Base-by-base conservation (phyloP, 257 asterid genomes). In the Prunella vulgaris region DNA sequence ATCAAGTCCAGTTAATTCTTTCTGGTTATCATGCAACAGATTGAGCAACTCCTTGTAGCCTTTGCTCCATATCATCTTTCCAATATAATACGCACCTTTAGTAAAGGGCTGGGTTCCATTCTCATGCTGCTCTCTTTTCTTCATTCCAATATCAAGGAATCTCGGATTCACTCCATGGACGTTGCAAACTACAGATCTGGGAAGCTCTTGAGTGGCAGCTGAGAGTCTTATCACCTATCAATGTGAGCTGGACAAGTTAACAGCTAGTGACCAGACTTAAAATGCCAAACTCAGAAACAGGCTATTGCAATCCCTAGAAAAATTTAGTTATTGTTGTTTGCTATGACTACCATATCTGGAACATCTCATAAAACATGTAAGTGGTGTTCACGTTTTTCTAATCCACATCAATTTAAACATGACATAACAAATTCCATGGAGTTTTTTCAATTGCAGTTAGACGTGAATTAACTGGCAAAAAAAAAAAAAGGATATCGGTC, bases 161-260 rank as follows among this genome's bases (percentile, higher is more conserved):
- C 81, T 87, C 0, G 99, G 99, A 73, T 91, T 94, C 40, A 94
- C 99, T 32, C 99, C 99, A 53, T 91, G 97, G 81, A 94, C 93
- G 69, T 94, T 91, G 85, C 97, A 94, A 73, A 94, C 73, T 62
- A 89, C 80, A 37, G 99, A 94, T 73, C 97, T 84, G 0, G 97
- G 98, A 75, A 94, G 96, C 15, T 94, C 96, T 85, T 94, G 99
- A 56, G 99, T 94, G 24, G 99, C 99, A 53, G 95, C 99, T 59
- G 99, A 94, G 77, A 94, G 80, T 79, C 99, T 84, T 73, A 91
- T 94, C 71, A 94, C 99, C 99, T 93, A 77, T 56, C 77, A 80
- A 73, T 42, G 53, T 54, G 71, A 58, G 68, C 42, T 60, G 53
- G 44, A 48, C 52, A 66, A 27, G 53, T 75, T 69, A 80, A 69